Evolutionary conservation across 164 flowering plant genomes (phyloP).

Genomic region (Magnolia kwangsiensis): DNA sequence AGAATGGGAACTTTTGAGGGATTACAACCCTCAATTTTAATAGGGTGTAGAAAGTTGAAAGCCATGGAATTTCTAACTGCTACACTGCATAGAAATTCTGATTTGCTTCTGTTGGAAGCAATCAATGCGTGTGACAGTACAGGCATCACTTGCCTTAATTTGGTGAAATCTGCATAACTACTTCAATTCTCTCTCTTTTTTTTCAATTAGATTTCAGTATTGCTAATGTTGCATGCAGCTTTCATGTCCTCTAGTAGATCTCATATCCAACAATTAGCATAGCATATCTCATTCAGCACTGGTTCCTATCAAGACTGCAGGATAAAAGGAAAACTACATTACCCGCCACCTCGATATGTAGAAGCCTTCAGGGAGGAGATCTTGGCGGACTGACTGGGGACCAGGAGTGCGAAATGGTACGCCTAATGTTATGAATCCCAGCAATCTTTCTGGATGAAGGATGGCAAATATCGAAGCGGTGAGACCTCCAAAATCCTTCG

Average conservation of each 20-base stretch:
- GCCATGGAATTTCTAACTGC: too few relatives aligned
- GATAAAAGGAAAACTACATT: slow-evolving; percentile 1
- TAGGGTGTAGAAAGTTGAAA: too few relatives aligned
- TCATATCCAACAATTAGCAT: not conserved
- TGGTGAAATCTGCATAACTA: too few relatives aligned
- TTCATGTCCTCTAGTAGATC: not conserved
- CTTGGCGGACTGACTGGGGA: slow-evolving; percentile 1
- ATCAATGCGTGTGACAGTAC: too few relatives aligned
- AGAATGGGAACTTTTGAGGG: too few relatives aligned
- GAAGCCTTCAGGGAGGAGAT: slow-evolving; percentile 53
- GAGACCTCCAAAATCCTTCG: slow-evolving; percentile 55
- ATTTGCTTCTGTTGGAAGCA: too few relatives aligned
- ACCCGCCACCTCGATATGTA: slow-evolving; percentile 50
- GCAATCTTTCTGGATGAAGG: slow-evolving; percentile 37
- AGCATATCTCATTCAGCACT: too few relatives aligned
- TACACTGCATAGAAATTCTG: too few relatives aligned
- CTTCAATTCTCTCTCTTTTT: too few relatives aligned
- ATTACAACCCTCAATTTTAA: too few relatives aligned
- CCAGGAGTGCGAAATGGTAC: slow-evolving; percentile 40
- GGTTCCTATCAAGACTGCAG: not conserved
- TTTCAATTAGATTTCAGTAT: not conserved
- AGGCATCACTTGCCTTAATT: too few relatives aligned
- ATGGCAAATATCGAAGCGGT: slow-evolving; percentile 28
- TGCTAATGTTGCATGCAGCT: not conserved
- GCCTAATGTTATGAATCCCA: slow-evolving; percentile 33